phyloP scores from a whole-genome alignment of 1,139 yeast genomes.

The Candida sp. region DNA sequence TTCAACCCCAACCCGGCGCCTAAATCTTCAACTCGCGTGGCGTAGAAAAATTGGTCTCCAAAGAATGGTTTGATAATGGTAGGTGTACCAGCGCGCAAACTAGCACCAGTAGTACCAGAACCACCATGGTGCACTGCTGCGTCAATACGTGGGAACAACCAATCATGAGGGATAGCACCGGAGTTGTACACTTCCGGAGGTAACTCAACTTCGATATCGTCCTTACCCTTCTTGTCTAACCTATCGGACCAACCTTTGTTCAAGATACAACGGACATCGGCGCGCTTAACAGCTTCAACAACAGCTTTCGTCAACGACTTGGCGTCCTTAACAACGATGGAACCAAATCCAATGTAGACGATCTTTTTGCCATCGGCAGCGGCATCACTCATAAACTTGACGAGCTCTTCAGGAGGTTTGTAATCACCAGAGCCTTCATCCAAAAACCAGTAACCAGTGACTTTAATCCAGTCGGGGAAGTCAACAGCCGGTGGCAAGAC shows the following conservation, averaged over 20 bases:
- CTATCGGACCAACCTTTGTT: conserved; percentile 98
- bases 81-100: conserved; percentile 84
- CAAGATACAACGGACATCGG: conserved; percentile 85
- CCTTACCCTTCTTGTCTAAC: conserved; percentile 29
- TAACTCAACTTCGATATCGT: conserved; percentile 52
- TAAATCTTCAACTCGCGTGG: conserved; percentile 81
- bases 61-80: conserved; percentile 93
- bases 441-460: conserved; percentile 95
- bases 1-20: conserved; percentile 84
- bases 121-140: conserved; percentile 99
- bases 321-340: conserved; percentile 89
- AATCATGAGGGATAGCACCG: conserved; percentile 88
- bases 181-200: conserved; percentile 73
- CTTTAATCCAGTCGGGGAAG: conserved; percentile 92
- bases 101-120: conserved; percentile 96
- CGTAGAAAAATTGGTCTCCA: conserved; percentile 96
- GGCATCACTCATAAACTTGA: conserved; percentile 68
- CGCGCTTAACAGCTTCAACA: conserved; percentile 73
- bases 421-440: conserved; percentile 71
- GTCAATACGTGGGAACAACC: conserved; percentile 89
- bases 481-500: conserved; percentile 94
- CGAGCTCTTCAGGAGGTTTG: conserved; percentile 65
- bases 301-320: conserved; percentile 77
- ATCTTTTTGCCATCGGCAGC: conserved; percentile 62
- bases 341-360: conserved; percentile 95